Base-by-base conservation (phyloP, 495 filamentous ascomycete genomes). In the Xylaria sp. region DNA sequence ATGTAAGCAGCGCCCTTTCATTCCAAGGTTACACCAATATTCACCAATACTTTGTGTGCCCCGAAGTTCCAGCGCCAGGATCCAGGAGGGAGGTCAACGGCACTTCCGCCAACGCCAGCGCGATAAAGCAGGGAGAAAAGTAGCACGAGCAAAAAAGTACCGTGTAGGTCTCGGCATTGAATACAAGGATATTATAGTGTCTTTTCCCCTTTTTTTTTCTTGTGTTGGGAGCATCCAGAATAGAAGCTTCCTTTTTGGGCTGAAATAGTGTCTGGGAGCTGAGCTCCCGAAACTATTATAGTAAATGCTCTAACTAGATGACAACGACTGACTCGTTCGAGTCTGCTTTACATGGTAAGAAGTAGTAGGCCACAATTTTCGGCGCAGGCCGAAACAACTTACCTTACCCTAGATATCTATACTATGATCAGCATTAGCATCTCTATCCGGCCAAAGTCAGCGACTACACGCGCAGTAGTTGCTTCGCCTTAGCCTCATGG, bases 381-480 rank as follows among this genome's bases (percentile, higher is more conserved):
- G 62, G 62, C 44, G 44, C 62, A 44, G 62, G 62, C 62, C 62
- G 62, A 65, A 52, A 19, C 11, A n/a, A 46, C 19, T 21, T 9
- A 35, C 4, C 21, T 65, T 33, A 21, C 62, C 62, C 62, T 44
- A 44, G 43, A 65, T 65, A 15, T 65, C 21, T 44, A 53, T 11
- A 12, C 52, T n/a, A 55, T 31, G 52, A 55, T 3, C 26, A 55
- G 17, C 52, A 24, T 5, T 55, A 14, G 24, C 21, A 63, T 46
- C 29, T 26, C 41, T 17, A 29, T 63, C 40, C 41, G 24, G 61
- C 26, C 43, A 14, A 48, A 5, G 24, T 7, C 40, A 24, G 6
- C 61, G 43, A 33, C 52, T 17, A 31, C 52, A 55, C 3, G 24
- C n/a, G n/a, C n/a, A n/a, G 24, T 53, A 29, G 50, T 53, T 24